Evolutionary conservation across 345 rosid species (phyloP).

Genomic region (Heritiera littoralis): DNA sequence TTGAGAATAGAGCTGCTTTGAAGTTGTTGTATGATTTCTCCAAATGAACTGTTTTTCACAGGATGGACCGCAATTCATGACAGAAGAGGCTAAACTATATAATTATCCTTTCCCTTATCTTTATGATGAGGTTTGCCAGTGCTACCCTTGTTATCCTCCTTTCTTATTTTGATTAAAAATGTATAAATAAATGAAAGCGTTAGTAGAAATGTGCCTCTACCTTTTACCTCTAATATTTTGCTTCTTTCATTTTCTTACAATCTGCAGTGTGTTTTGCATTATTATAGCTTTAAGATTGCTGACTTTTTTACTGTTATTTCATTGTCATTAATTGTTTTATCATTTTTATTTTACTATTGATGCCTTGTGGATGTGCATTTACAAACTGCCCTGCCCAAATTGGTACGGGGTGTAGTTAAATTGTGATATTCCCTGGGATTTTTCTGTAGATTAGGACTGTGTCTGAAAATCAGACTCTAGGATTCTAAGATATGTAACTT

Average conservation of each 20-base stretch:
- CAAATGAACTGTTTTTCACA: constrained; percentile 39
- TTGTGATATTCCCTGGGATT: background rate
- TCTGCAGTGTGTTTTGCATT: background rate
- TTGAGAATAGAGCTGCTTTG: constrained; percentile 35
- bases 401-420: background rate
- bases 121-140: constrained; percentile 64
- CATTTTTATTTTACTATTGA: background rate
- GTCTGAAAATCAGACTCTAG: background rate
- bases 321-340: background rate
- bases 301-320: background rate
- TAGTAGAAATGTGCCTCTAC: background rate
- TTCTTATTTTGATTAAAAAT: background rate
- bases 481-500: background rate
- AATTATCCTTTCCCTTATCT: constrained; percentile 85
- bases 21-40: constrained; percentile 30
- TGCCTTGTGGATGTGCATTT: background rate
- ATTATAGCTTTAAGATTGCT: background rate
- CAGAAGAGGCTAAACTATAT: constrained; percentile 71
- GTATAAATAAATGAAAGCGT: background rate
- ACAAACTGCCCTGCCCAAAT: constrained; percentile 2
- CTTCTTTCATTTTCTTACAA: background rate
- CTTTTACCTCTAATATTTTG: background rate
- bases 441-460: background rate
- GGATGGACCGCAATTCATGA: constrained; percentile 95
- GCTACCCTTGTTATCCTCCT: background rate